Percentiles rank a stretch among this genome's conserved stretches.
Conservation (phyloP, 2,329 filamentous ascomycete species). For the Aureobasidium leucospermi region DNA sequence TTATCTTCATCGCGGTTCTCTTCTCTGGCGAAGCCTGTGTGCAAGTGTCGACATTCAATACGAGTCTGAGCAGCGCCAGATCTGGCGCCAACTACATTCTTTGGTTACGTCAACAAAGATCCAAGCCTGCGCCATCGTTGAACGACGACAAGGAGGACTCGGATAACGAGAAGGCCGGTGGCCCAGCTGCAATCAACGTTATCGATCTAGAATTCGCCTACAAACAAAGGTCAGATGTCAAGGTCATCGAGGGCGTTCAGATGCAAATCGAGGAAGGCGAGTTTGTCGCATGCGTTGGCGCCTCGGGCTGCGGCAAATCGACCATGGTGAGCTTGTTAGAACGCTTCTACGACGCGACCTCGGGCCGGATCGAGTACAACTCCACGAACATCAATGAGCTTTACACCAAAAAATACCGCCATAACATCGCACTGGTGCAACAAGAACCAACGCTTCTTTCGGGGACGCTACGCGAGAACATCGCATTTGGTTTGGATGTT, state of each 20-base stretch:
- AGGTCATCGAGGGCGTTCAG: constrained; percentile 53
- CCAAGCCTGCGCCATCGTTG: too few species aligned
- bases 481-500: constrained; percentile 29
- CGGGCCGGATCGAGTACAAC: constrained; percentile 33
- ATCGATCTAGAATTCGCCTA: constrained; percentile 61
- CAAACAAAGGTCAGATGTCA: constrained; percentile 61
- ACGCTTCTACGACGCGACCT: constrained; percentile 36
- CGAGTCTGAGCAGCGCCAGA: background rate
- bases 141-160: too few species aligned
- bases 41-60: background rate
- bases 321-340: constrained; percentile 38
- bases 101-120: constrained; percentile 31
- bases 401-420: constrained; percentile 27
- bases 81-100: constrained; percentile 39
- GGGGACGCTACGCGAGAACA: constrained; percentile 37
- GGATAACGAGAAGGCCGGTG: background rate
- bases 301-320: constrained; percentile 39
- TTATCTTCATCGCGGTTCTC: constrained; percentile 58
- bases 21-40: constrained; percentile 51
- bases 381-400: constrained; percentile 33
- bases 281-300: constrained; percentile 37
- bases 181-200: constrained; percentile 21
- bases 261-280: constrained; percentile 33
- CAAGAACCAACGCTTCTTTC: constrained; percentile 40
- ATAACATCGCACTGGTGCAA: constrained; percentile 34